Conservation (phyloP, 2,329 filamentous ascomycete genomes). For the Graphiopsis chlorocephala region DNA sequence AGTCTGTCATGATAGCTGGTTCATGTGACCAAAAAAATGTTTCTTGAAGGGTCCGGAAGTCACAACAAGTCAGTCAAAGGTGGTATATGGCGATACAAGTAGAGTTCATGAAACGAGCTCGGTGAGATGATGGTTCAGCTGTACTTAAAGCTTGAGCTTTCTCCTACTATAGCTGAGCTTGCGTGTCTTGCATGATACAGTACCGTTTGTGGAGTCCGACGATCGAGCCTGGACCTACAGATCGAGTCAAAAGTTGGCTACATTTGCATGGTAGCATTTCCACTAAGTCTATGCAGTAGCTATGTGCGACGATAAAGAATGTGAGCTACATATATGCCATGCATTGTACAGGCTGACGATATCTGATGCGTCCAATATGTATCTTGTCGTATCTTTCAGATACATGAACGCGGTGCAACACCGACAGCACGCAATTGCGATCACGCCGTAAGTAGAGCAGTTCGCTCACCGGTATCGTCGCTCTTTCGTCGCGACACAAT, state of each 20-base stretch:
- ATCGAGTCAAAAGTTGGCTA: not conserved
- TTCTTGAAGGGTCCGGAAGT: not conserved
- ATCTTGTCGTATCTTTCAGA: not conserved
- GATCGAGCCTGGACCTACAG: not conserved
- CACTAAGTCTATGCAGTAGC: not conserved
- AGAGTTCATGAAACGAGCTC: not conserved
- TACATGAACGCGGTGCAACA: not conserved
- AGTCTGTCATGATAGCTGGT: constrained; percentile 10
- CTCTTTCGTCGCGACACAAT: not conserved
- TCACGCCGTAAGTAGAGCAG: not conserved
- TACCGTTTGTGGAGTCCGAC: not conserved
- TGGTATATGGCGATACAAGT: not conserved
- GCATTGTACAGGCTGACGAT: not conserved
- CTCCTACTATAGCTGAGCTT: not conserved
- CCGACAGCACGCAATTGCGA: not conserved
- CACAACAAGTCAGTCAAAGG: not conserved
- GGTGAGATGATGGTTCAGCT: not conserved
- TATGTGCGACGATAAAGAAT: not conserved
- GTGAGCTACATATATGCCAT: not conserved
- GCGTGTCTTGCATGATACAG: not conserved
- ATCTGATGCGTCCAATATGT: not conserved
- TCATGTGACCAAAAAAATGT: not conserved
- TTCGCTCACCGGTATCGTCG: not conserved
- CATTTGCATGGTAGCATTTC: not conserved
- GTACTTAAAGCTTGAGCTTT: not conserved